Conservation (phyloP, 2,329 filamentous ascomycete species). For the Fusarium algeriense region DNA sequence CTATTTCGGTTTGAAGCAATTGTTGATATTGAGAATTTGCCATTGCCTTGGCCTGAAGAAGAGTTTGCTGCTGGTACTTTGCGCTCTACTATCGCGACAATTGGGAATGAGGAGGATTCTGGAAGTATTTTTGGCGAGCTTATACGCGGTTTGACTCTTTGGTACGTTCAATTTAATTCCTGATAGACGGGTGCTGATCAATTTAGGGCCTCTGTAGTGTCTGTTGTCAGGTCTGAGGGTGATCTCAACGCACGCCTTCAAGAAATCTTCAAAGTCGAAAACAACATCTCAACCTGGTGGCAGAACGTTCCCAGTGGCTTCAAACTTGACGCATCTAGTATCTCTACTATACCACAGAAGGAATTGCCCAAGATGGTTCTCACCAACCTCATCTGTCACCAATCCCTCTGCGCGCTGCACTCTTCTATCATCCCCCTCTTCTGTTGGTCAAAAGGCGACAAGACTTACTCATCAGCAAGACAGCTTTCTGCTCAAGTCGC, state of each 20-base stretch:
- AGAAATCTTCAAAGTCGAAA: background rate
- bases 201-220: background rate
- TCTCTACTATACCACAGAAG: rapidly evolving
- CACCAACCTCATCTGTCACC: background rate
- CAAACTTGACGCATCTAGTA: background rate
- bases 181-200: rapidly evolving
- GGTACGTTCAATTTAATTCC: rapidly evolving
- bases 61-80: rapidly evolving
- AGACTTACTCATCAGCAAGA: background rate
- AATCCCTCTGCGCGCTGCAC: constrained; percentile 1
- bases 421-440: constrained; percentile 6
- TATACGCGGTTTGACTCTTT: background rate
- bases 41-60: background rate
- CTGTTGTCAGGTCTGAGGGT: rapidly evolving
- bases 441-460: background rate
- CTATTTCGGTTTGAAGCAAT: rapidly evolving
- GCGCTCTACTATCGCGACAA: rapidly evolving
- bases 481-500: background rate
- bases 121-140: background rate
- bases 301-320: rapidly evolving
- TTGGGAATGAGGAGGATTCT: rapidly evolving
- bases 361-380: background rate
- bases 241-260: background rate
- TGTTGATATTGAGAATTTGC: background rate
- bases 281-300: background rate